Base-by-base conservation (phyloP, 2,329 filamentous ascomycete species). In the Bipolaris bicolor region DNA sequence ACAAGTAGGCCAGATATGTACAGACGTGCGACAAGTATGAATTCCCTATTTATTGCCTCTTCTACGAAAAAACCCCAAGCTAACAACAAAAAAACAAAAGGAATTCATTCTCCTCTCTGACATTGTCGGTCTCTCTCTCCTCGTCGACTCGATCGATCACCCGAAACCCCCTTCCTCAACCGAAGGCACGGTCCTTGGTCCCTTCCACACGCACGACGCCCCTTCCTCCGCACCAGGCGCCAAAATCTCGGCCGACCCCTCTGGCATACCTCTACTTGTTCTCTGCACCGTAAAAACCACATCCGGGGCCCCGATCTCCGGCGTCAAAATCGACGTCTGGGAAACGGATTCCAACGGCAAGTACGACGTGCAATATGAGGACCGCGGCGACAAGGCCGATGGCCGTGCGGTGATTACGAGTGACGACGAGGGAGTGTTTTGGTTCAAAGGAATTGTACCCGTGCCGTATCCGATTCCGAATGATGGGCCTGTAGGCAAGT, bases 71-170 rank as follows among this genome's bases (percentile, higher is more conserved):
- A 29, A 3, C 13, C 4, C 7, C 22, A 13, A 44, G 3, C 41
- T 44, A 44, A 26, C 22, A n/a, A 43, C 15, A 5, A 11, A 45
- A 10, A 29, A 29, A 29, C 26, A 29, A 2, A 63, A 88, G 83
- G 89, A 92, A 82, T 92, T 90, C 80, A 93, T 94, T 75, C 86
- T 94, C 37, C 86, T 94, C 61, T 91, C 88, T 64, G 91, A 95
- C 76, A 83, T 91, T 40, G 83, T 94, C 20, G 91, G 90, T 37
- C 85, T 95, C 34, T 92, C 89, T 20, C 84, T 93, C 57, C 85
- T 95, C 3, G 88, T 95, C 64, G 90, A 95, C 78, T 86, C 83
- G 66, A 93, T 95, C 80, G 89, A 92, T 79, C 90, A 94, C 78
- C 91, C 91, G 24, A 94, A 92, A 73, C 90, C 89, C 0, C 71